Evolutionary conservation across 2,329 filamentous ascomycete species (phyloP).

Genomic region (Fusarium pseudocircinatum): DNA sequence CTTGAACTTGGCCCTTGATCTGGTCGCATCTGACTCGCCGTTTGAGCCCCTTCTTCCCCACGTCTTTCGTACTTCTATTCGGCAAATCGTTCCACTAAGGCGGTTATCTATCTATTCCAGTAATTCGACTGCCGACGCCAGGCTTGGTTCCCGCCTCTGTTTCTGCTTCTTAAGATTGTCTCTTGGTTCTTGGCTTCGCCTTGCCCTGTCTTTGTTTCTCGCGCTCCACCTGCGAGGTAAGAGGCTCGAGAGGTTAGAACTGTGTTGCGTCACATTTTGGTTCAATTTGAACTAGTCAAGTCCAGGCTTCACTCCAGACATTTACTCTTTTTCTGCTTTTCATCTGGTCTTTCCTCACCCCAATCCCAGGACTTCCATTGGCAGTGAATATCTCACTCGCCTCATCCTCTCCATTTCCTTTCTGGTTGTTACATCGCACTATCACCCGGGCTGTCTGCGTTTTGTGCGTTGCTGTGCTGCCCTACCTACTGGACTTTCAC

Average conservation of each 20-base stretch:
- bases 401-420: background rate
- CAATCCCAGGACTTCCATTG: background rate
- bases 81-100: constrained; percentile 29
- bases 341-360: background rate
- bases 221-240: constrained; percentile 14
- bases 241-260: background rate
- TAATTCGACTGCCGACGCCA: constrained; percentile 33
- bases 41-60: constrained; percentile 30
- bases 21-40: constrained; percentile 35
- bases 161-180: constrained; percentile 5
- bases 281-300: background rate
- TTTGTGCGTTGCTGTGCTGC: background rate
- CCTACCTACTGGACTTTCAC: background rate
- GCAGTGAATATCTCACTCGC: background rate
- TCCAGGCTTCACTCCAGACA: background rate
- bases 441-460: constrained; percentile 4
- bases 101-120: constrained; percentile 11
- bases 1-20: constrained; percentile 33
- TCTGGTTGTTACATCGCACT: constrained; percentile 21
- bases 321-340: background rate
- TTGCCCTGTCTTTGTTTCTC: constrained; percentile 9
- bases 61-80: constrained; percentile 15
- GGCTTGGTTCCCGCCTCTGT: constrained; percentile 29
- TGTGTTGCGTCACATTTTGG: constrained; percentile 6
- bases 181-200: constrained; percentile 16